Evolutionary conservation across 345 rosid genomes (phyloP).

Genomic region (Ceriops zippeliana): DNA sequence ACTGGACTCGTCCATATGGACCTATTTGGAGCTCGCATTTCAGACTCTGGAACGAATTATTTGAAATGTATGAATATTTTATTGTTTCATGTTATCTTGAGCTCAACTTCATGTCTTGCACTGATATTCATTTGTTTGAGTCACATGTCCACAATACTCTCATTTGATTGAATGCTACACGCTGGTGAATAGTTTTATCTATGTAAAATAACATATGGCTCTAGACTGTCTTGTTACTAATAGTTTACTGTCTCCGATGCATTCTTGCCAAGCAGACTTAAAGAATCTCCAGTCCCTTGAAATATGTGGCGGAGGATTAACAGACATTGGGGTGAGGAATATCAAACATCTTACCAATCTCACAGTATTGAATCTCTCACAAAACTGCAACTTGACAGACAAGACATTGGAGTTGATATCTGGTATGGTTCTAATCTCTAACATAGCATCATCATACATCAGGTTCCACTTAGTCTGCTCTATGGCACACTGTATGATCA

Average conservation of each 20-base stretch:
- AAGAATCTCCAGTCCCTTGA: slow-evolving; percentile 79
- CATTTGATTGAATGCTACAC: no score
- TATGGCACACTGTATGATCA: no score
- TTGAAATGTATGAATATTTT: slow-evolving; percentile 49
- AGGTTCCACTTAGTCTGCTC: no score
- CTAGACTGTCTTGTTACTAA: no score
- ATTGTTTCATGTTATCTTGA: no score
- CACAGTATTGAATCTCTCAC: slow-evolving; percentile 64
- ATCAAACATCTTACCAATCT: slow-evolving; percentile 72
- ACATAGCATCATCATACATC: no score
- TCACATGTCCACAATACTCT: no score
- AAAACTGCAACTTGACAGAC: slow-evolving; percentile 84
- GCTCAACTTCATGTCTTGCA: no score
- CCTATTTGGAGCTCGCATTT: slow-evolving; percentile 83
- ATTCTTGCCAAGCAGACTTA: slow-evolving; percentile 41
- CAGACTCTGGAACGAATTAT: slow-evolving; percentile 69
- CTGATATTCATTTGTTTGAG: no score
- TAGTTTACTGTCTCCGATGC: not conserved
- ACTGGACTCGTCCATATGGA: slow-evolving; percentile 80
- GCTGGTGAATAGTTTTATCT: no score
- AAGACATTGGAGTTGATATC: slow-evolving; percentile 78
- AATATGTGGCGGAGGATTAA: slow-evolving; percentile 93
- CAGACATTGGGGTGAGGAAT: slow-evolving; percentile 92
- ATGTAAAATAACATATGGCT: no score
- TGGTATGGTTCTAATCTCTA: slow-evolving; percentile 36